Evolutionary conservation across 257 asterid genomes (phyloP), one percentile per base, ranked within the genome.

Genomic region (Ligustrum vulgare): DNA sequence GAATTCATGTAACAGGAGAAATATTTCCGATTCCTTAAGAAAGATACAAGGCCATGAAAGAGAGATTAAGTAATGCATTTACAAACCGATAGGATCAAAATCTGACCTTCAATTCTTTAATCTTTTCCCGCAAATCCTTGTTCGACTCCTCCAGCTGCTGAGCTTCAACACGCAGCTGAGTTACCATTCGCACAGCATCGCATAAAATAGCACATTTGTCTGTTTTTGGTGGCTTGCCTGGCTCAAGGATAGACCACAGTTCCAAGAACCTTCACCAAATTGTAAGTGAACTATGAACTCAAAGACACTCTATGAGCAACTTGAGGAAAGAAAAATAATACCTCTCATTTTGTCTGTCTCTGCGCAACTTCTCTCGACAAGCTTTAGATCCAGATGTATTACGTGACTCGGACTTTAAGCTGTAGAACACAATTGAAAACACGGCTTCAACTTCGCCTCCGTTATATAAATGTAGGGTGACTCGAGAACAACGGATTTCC

Each of bases 271-370:
- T 80, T 70, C 22, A 71, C 8, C 60, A 58, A 49, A 74, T 47
- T 15, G 64, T 16, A 20, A 23, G 23, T 32, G 35, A 60, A 70
- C 36, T 58, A 70, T 8, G 36, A 70, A 51, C 67, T 49, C 12
- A 6, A 11, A 64, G 16, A 63, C 11, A 34, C 32, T 35, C 60
- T 4, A 0, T 20, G 47, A 45, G 28, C 51, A 23, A 34, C 25
- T 4, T 9, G 54, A 22, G 63, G 62, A 54, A 34, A 16, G 15
- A 45, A 73, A 20, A 35, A 72, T 31, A 73, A 41, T 80, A 47
- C 84, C 84, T 76, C 77, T 80, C 84, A 60, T 80, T 80, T 33
- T 76, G 71, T 67, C 71, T 69, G 47, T 80, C 75, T 71, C 84
- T 76, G 41, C 84, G 51, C 34, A 69, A 32, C 56, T 80, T 80